Evolutionary conservation across 2,329 filamentous ascomycete species (phyloP), one percentile per base, ranked within the genome.

Genomic region (Chaetomium sp.): DNA sequence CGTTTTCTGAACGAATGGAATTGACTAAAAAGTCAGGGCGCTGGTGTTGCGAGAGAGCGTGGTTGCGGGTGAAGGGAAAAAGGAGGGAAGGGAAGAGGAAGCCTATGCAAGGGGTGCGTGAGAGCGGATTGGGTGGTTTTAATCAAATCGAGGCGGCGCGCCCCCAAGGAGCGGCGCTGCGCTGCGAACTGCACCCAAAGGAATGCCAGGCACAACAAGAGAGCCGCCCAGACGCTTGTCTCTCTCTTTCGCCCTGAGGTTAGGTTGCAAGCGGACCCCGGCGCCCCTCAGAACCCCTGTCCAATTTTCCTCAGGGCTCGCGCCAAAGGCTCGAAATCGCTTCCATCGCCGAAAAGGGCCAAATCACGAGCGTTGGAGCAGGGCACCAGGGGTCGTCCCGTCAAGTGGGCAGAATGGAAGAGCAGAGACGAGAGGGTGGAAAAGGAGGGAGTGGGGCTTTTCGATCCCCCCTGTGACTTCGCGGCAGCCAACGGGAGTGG

Each of bases 11-110:
- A 81, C 76, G 79, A 81, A 71, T 79, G 79, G 72, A 80, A 75
- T 75, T 79, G 79, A 81, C 79, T 78, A 66, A 74, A 76, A 70
- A 78, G 77, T 78, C 77, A 76, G 73, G 74, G 70, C 73, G 19
- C 19, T 27, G 19, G 19, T 27, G 19, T 67, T 67, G 6, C 61
- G 66, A 69, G 69, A 62, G 64, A 75, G 70, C 65, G 76, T 73
- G 19, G 19, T 27, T 27, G 76, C 76, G 76, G 72, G 77, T 77
- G 62, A 76, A 67, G 74, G 74, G 67, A 65, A 66, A 70, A 69
- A 62, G 61, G 67, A 73, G 74, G 67, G 65, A 66, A 70, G 69
- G 61, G 61, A 45, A 60, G 58, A 61, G 61, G 62, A 58, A 62
- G 68, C 60, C 66, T 61, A 61, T 66, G 61, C 61, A 63, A 63